These are phyloP conservation scores for Yamadazyma diddensiae DNA, from an alignment of 1,139 yeast species.

Conservation along the genomic window DNA sequence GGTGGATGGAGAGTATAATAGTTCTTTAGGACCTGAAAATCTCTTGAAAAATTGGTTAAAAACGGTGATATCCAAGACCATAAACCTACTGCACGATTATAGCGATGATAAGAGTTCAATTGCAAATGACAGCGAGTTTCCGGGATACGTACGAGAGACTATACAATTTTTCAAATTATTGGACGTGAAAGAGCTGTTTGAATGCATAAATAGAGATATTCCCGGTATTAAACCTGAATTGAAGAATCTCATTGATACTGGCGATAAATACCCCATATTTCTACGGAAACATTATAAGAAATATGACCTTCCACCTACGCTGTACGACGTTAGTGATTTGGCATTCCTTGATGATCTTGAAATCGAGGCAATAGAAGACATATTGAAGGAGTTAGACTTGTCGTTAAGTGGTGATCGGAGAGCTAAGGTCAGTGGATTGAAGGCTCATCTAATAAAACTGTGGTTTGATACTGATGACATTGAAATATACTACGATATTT, in stretches of 20 bases:
- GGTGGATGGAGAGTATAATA: conserved; percentile 1
- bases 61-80: conserved; percentile 4
- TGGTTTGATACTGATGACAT: conserved; percentile 1
- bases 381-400: not conserved
- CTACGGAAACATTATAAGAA: conserved; percentile 2
- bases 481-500: conserved; percentile 2
- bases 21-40: conserved; percentile 7
- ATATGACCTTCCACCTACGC: conserved; percentile 4
- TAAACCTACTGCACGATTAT: conserved; percentile 9
- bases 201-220: conserved; percentile 5
- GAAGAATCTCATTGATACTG: conserved; percentile 3
- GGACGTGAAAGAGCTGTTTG: not conserved
- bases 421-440: not conserved
- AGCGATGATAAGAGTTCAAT: too few species aligned
- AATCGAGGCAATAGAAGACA: conserved; percentile 2
- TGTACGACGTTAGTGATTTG: conserved; percentile 5
- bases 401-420: not conserved
- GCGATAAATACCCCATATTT: conserved; percentile 3
- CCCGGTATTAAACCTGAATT: conserved; percentile 4
- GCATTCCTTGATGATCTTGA: conserved; percentile 5
- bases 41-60: conserved; percentile 10
- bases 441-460: conserved; percentile 1
- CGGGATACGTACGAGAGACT: conserved; percentile 8
- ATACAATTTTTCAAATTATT: conserved; percentile 1
- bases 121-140: conserved; percentile 5